These are phyloP conservation scores for Ceratopteris richardii DNA, from an alignment of 75 land plant species.

Conservation along the genomic window DNA sequence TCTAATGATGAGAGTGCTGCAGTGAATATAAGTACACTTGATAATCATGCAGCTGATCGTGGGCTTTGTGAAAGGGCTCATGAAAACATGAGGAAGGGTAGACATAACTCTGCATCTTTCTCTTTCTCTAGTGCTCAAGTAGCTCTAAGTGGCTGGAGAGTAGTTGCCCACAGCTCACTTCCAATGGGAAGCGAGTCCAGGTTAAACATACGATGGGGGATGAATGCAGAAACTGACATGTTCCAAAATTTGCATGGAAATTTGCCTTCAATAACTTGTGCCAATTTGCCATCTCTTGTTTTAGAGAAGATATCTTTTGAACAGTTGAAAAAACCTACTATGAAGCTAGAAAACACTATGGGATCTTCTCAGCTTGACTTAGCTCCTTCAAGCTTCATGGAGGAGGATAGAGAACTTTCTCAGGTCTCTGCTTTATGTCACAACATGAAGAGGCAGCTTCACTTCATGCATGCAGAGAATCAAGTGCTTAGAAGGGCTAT, in stretches of 20 bases:
- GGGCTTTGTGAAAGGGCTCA: neutral
- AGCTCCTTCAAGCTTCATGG: neutral
- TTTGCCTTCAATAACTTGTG: slow-evolving; percentile 20
- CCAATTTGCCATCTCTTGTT: slow-evolving; percentile 53
- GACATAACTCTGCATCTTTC: neutral
- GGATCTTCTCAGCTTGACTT: neutral
- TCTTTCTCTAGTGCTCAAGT: slow-evolving; percentile 1
- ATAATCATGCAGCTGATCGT: neutral
- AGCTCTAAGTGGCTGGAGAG: slow-evolving; percentile 30
- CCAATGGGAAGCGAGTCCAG: slow-evolving; percentile 46
- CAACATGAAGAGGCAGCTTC: slow-evolving; percentile 45
- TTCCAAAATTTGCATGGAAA: slow-evolving; percentile 6
- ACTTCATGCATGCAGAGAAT: slow-evolving; percentile 54
- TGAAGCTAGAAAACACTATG: neutral
- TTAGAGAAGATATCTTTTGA: slow-evolving; percentile 72
- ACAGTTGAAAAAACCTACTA: slow-evolving; percentile 17
- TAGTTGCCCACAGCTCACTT: slow-evolving; percentile 52
- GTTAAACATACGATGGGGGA: slow-evolving; percentile 62
- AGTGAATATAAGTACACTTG: neutral
- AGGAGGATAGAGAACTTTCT: slow-evolving; percentile 28
- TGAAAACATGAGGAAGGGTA: neutral
- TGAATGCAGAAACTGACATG: slow-evolving; percentile 50
- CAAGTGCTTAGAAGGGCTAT: slow-evolving; percentile 43
- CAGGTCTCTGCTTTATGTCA: slow-evolving; percentile 31
- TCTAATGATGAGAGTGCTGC: neutral